Conservation (phyloP, 352 stramenopile species). For the Phytophthora fragariae region DNA sequence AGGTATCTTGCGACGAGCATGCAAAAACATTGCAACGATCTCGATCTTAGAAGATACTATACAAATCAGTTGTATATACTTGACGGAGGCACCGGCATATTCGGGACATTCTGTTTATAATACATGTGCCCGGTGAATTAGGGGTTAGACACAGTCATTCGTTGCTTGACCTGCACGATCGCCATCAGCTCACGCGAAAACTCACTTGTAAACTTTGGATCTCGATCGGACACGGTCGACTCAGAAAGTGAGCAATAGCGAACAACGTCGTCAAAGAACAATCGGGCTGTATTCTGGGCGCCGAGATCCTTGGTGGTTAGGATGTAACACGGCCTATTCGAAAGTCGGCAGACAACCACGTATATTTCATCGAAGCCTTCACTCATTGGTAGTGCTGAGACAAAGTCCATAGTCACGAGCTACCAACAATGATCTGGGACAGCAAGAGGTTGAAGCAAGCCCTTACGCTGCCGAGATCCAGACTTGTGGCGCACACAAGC, state of each 20-base stretch:
- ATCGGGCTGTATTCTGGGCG: constrained; percentile 1
- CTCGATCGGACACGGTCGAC: constrained; percentile 5
- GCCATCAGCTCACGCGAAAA: constrained; percentile 19
- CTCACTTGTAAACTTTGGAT: constrained; percentile 9
- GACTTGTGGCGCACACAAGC: background rate
- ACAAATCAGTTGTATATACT: too few species aligned
- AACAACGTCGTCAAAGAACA: constrained; percentile 18
- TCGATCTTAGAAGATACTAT: too few species aligned
- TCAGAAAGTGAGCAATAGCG: constrained; percentile 7
- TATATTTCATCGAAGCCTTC: constrained; percentile 7
- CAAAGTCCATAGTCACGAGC: constrained; percentile 9
- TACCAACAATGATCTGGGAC: constrained; percentile 1
- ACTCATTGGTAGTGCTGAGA: constrained; percentile 7
- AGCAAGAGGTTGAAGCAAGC: background rate
- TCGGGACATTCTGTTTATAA: too few species aligned
- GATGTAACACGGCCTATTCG: constrained; percentile 11
- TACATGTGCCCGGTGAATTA: too few species aligned
- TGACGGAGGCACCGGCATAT: too few species aligned
- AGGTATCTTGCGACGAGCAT: too few species aligned
- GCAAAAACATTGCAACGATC: too few species aligned
- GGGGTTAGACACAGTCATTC: constrained; percentile 18
- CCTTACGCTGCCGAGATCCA: background rate
- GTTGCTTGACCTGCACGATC: constrained; percentile 12
- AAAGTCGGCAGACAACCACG: constrained; percentile 9
- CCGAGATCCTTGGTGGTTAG: constrained; percentile 10